These are phyloP conservation scores for Phascolomyces articulosus DNA, from an alignment of 371 early-diverging fungal genomes.

Conservation along the genomic window DNA sequence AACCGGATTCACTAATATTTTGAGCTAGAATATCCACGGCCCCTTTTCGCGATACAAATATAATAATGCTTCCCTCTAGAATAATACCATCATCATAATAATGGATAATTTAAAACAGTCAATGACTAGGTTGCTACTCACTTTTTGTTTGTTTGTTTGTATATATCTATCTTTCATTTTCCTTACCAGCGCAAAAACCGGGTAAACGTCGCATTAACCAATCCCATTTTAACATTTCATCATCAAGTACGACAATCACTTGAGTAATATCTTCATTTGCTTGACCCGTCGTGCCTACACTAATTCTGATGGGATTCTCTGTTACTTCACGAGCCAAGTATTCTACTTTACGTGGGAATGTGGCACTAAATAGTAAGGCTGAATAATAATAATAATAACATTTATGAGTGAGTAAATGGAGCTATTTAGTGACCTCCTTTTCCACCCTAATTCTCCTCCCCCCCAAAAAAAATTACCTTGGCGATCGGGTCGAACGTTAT, in stretches of 20 bases:
- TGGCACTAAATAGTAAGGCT: constrained; percentile 99
- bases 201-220: constrained; percentile 62
- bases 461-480: constrained; percentile 54
- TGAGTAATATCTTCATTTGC: constrained; percentile 85
- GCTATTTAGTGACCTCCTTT: background rate
- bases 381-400: background rate
- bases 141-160: background rate
- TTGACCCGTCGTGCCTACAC: constrained; percentile 68
- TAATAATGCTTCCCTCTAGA: constrained; percentile 68
- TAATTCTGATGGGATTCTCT: constrained; percentile 91
- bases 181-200: constrained; percentile 58
- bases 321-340: constrained; percentile 89
- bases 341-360: constrained; percentile 97
- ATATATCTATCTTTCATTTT: background rate
- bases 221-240: constrained; percentile 66
- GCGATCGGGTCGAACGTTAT: constrained; percentile 81
- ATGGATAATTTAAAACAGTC: background rate
- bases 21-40: constrained; percentile 63
- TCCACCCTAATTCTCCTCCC: background rate
- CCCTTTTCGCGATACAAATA: constrained; percentile 70
- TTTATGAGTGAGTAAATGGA: background rate
- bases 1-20: constrained; percentile 52
- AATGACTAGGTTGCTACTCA: background rate
- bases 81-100: no score
- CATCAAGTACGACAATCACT: constrained; percentile 63